These are phyloP conservation scores for Jatropha multifida DNA, from an alignment of 441 rosid genomes.

Conservation along the genomic window DNA sequence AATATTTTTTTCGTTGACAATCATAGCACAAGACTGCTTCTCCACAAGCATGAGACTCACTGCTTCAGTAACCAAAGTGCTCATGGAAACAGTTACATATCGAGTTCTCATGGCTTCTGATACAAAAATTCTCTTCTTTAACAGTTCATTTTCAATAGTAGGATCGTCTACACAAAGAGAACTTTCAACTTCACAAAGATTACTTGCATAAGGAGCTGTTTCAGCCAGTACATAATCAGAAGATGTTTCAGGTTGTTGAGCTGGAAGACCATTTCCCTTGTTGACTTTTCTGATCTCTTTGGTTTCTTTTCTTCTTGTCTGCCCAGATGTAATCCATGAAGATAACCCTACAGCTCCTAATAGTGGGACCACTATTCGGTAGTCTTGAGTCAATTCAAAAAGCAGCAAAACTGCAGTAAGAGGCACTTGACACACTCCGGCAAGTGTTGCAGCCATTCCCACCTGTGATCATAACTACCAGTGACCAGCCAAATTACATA, in stretches of 20 bases:
- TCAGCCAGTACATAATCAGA: slow-evolving; percentile 26
- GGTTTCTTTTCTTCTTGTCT: slow-evolving; percentile 53
- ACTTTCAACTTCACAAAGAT: slow-evolving; percentile 88
- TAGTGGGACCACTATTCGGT: slow-evolving; percentile 84
- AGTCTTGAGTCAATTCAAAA: slow-evolving; percentile 92
- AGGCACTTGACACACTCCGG: slow-evolving; percentile 98
- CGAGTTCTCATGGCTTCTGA: slow-evolving; percentile 93
- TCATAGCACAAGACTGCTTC: slow-evolving; percentile 85
- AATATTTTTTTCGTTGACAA: slow-evolving; percentile 60
- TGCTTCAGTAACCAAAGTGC: slow-evolving; percentile 69
- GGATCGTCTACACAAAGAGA: slow-evolving; percentile 79
- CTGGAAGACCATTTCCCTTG: slow-evolving; percentile 31
- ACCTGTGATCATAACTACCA: slow-evolving; percentile 51
- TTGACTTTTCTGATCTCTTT: slow-evolving; percentile 39
- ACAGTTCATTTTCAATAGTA: slow-evolving; percentile 36
- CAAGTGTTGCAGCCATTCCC: slow-evolving; percentile 99
- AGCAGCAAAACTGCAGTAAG: slow-evolving; percentile 89
- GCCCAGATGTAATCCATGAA: slow-evolving; percentile 92
- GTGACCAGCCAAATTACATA: slow-evolving; percentile 5
- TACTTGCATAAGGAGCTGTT: slow-evolving; percentile 35
- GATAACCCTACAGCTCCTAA: slow-evolving; percentile 94
- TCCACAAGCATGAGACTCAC: slow-evolving; percentile 77
- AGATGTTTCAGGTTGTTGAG: slow-evolving; percentile 26
- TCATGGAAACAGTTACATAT: slow-evolving; percentile 65
- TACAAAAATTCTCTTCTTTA: slow-evolving; percentile 50